Evolutionary conservation across 805 yeast genomes (phyloP), one percentile per base, ranked within the genome.

Genomic region (Blastobotrys terrestris): DNA sequence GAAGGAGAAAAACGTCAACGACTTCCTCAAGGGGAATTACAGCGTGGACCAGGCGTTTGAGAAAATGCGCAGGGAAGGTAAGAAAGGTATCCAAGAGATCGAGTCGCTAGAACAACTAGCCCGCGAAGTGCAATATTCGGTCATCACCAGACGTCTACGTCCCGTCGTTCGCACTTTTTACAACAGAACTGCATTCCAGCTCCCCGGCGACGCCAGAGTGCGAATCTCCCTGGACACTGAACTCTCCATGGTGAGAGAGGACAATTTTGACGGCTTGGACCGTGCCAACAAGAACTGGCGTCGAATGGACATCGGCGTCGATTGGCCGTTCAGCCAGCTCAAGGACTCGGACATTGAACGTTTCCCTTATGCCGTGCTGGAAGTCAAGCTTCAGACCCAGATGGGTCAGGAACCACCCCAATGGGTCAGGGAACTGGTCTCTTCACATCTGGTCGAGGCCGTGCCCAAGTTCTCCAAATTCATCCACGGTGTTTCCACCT

Each of bases 161-260:
- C 99, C 99, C 0, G 97, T 90, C 44, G 87, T 89, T 72, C 81
- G 99, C 70, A 87, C 97, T 0, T 94, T 94, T 69, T 94, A 94
- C 73, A 90, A 91, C 72, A 86, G 99, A 77, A 94, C 99, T 39
- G 99, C 99, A 1, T 94, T 94, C 80, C 99, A 94, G 75, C 79
- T 94, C 53, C 99, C 99, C 3, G 99, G 99, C 54, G 99, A 94
- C 71, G 99, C 99, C 5, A 82, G 99, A 65, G 99, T 94, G 42
- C 90, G 99, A 76, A 94, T 95, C 59, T 94, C 99, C 45, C 81
- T 94, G 58, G 99, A 94, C 67, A 92, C 99, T 0, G 98, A 94
- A 72, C 79, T 94, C 60, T 77, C 95, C n/a, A 88, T 94, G 96
- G 90, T 92, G 43, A 84, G 99, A 68, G 99, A 94, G 70, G 99